A percentile compares a stretch with the other conserved stretches of the same genome.
phyloP scores from a whole-genome alignment of 1,139 yeast genomes.

The Pichia sp. region DNA sequence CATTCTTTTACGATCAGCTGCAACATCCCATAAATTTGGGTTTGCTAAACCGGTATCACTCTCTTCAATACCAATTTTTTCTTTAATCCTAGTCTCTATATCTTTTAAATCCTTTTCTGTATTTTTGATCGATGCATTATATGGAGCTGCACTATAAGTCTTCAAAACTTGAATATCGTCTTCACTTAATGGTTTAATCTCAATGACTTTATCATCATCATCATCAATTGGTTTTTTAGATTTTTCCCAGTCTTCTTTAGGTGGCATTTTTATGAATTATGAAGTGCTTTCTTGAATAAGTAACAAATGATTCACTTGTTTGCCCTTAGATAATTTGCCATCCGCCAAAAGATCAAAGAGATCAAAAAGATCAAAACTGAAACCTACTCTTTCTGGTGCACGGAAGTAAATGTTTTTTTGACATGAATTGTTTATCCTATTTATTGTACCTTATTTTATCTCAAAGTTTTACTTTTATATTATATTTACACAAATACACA shows the following conservation, averaged over 20 bases:
- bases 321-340: conserved; percentile 1
- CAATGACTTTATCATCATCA: conserved; percentile 46
- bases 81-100: conserved; percentile 81
- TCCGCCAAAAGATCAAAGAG: neutral
- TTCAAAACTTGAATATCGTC: conserved; percentile 96
- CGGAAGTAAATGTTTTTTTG: neutral
- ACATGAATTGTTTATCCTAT: neutral
- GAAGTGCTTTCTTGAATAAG: neutral
- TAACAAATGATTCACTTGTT: neutral
- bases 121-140: conserved; percentile 69
- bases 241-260: conserved; percentile 95
- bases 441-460: neutral
- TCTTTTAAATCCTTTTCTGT: conserved; percentile 81
- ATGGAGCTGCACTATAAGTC: conserved; percentile 97
- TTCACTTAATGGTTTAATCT: conserved; percentile 82
- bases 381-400: neutral
- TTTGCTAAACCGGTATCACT: conserved; percentile 95
- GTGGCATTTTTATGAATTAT: conserved; percentile 47
- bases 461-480: too few species aligned
- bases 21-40: conserved; percentile 94
- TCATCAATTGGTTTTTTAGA: conserved; percentile 82
- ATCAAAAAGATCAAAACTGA: neutral
- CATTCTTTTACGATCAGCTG: conserved; percentile 93
- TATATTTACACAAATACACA: neutral
- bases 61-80: conserved; percentile 88